phyloP scores from a whole-genome alignment of 192 early-diverging fungal genomes.

The Entomortierella beljakovae region DNA sequence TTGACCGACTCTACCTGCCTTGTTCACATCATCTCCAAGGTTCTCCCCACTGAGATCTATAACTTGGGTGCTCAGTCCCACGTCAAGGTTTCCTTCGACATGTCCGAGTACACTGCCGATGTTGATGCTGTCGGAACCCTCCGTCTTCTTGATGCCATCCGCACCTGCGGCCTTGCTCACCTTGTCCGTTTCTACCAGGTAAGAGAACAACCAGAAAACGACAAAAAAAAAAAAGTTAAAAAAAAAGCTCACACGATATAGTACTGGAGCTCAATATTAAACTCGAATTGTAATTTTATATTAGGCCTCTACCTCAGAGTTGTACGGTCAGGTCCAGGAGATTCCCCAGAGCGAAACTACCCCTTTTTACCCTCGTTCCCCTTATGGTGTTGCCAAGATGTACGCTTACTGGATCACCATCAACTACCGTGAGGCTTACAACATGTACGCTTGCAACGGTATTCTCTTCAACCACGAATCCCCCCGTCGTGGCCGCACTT shows the following conservation, averaged over 20 bases:
- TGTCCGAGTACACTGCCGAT: constrained; percentile 85
- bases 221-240: not conserved
- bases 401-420: constrained; percentile 84
- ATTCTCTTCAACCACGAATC: constrained; percentile 85
- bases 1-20: constrained; percentile 83
- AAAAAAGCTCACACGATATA: not conserved
- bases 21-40: constrained; percentile 77
- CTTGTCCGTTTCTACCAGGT: constrained; percentile 71
- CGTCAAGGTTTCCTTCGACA: constrained; percentile 79
- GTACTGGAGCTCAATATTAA: too few relatives aligned
- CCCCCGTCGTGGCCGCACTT: constrained; percentile 78
- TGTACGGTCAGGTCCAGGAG: constrained; percentile 82
- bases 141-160: constrained; percentile 81
- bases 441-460: constrained; percentile 84
- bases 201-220: not conserved
- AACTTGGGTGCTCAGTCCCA: constrained; percentile 84
- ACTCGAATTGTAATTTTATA: not conserved
- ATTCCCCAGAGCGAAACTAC: constrained; percentile 83
- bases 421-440: constrained; percentile 83
- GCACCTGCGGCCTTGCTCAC: constrained; percentile 74
- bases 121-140: constrained; percentile 86
- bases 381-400: constrained; percentile 84
- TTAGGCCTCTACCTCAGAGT: constrained; percentile 79
- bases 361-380: constrained; percentile 83
- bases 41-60: constrained; percentile 81